Base-by-base conservation (phyloP, 2,329 filamentous ascomycete species). In the Penicillium sp. region DNA sequence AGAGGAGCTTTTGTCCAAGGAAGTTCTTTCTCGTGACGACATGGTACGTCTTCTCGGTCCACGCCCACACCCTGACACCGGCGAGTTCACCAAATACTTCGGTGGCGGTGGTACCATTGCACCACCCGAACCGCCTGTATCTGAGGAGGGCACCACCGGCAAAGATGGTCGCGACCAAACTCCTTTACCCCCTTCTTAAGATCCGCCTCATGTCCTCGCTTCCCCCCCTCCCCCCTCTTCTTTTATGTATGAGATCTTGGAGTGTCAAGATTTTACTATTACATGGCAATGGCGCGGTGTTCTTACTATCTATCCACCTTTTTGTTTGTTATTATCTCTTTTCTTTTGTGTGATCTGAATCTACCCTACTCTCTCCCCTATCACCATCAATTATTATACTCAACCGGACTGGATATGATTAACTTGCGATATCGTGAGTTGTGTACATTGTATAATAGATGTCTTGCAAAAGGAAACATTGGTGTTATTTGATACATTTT, bases 31-130 rank as follows among this genome's bases (percentile, higher is more conserved):
- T 33, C 83, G 94, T 57, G 94, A 99, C 66, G 94, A 99, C 74
- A 88, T 97, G 83, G 85, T 97, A 51, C 82, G 94, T 26, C 78
- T 99, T 56, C 80, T 99, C 24, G 94, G 94, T 21, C 87, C 87
- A 47, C 79, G 94, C 62, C 90, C 91, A 14, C 97, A 89, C 66
- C 87, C 88, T 42, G 93, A 97, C 66, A 81, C 84, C 59, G 87
- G 89, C 66, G 92, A 97, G 68, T 97, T 99, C 74, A 81, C 87
- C 67, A 97, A 97, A 80, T 99, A 96, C 79, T 99, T 99, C 73
- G 80, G 82, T 65, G 70, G 65, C 6, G 71, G 70, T 14, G 62
- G 71, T 66, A 83, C 81, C 66, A 82, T 81, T 65, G 78, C 84
- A 16, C 84, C 86, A 2, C 71, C 68, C 2, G 70, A 71, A 55